Percentiles rank a stretch among this genome's conserved stretches.
Evolutionary conservation across 306 rosid genomes (phyloP).

Genomic region (Quercus aquifolioides): DNA sequence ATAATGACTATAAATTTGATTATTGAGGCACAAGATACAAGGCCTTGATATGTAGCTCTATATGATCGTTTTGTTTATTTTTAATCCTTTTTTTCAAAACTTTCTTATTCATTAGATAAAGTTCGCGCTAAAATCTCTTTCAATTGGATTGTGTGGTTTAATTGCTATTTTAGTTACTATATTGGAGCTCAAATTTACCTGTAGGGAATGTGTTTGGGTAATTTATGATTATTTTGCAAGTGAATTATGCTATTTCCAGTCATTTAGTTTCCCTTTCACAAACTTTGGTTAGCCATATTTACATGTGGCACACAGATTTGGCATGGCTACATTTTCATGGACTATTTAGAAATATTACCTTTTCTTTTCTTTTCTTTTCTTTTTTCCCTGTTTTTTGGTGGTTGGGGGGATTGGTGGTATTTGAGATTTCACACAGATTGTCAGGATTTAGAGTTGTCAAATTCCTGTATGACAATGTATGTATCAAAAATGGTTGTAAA

Average conservation of each 20-base stretch:
- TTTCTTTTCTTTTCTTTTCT: too few species aligned
- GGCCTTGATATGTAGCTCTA: not conserved
- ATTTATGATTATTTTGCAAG: not conserved
- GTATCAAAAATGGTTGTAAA: too few species aligned
- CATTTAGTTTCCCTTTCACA: too few species aligned
- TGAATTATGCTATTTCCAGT: too few species aligned
- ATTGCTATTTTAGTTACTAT: too few species aligned
- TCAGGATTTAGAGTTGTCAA: too few species aligned
- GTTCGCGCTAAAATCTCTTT: not conserved
- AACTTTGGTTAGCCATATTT: too few species aligned
- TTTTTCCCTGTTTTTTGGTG: too few species aligned
- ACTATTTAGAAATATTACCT: too few species aligned
- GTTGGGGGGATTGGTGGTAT: not conserved
- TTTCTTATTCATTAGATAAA: not conserved
- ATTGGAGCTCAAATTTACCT: not conserved
- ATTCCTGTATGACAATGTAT: too few species aligned
- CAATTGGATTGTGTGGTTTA: not conserved
- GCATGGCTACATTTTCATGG: too few species aligned
- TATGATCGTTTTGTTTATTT: not conserved
- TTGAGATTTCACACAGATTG: not conserved
- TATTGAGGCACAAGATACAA: not conserved
- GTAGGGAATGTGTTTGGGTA: not conserved
- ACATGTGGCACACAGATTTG: too few species aligned
- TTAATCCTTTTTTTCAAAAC: not conserved
- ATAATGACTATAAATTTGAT: not conserved